Base-by-base conservation (phyloP, 352 stramenopile species). In the Phytophthora sansomeana region DNA sequence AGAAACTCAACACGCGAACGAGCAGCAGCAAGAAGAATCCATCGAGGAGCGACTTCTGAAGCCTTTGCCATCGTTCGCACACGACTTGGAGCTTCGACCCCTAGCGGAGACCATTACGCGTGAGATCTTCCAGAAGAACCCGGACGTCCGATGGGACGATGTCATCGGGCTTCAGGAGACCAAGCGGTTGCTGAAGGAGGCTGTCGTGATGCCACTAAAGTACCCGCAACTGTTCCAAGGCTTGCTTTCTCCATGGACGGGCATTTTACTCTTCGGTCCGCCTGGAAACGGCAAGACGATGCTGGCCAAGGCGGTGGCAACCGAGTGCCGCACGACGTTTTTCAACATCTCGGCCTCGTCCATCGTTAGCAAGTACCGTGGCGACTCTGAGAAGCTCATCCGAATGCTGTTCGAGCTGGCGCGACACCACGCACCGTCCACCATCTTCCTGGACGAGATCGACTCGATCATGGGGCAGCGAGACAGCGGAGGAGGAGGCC, bases 191-290 rank as follows among this genome's bases (percentile, higher is more conserved):
- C 72, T 98, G 14, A 96, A 98, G 67, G 94, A 99, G 67, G 96
- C 95, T 0, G 90, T 99, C 1, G 94, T 99, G 24, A 95, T 99
- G 77, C 96, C 96, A 8, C 77, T 98, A 42, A 96, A 95, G 77
- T 98, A 98, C 58, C 96, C 96, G 4, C 88, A 98, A 51, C 83
- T 98, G 26, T 99, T 99, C 57, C 86, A 93, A 55, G 96, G 97
- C 0, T 81, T 99, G 26, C 74, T 97, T 1, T 90, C 85, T 1
- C 85, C 87, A 0, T 95, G 87, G 87, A 98, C 97, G 59, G 96
- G 95, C 13, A 96, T 97, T 44, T 48, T 98, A 9, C 66, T 98
- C 1, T 98, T 93, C 35, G 92, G 92, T 0, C 88, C 87, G 1
- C 87, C 88, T 13, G 88, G 87, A 26, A 96, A 92, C 29, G 88